Evolutionary conservation across 2,329 filamentous ascomycete species (phyloP), one percentile per base, ranked within the genome.

Genomic region (Aspergillus fumigatiaffinis): DNA sequence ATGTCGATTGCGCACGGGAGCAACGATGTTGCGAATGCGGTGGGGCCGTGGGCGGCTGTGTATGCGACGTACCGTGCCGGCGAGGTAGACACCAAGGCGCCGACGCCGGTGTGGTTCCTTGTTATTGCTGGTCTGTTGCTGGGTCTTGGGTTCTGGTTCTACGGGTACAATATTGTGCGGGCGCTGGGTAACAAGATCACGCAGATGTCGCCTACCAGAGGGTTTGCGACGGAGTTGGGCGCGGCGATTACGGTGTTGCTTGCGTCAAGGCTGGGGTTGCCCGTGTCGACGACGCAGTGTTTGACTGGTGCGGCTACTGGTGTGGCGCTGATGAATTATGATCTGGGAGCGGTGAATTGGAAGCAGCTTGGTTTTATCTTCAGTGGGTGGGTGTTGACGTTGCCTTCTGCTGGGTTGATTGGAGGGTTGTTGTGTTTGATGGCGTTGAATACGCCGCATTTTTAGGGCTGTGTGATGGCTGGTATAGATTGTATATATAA

Each of bases 1-100:
- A 76, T 75, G 71, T 76, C 73, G 48, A 75, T 78, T 57, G 73
- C 76, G 3, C 77, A 79, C 66, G 76, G 76, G 5, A 72, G 73
- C 59, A 78, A 78, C 67, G 76, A 78, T 55, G 74, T 77, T 6
- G 73, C 75, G 28, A 78, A 79, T 59, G 74, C 75, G 2, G 71
- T 78, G 3, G 76, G 75, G 0, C 74, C 76, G 20, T 77, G 71
- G 69, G 70, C 71, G 0, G 72, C 73, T 2, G 68, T 69, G 1
- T 79, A 78, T 62, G 59, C 66, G 17, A 73, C 71, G 23, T 78
- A 64, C 58, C 58, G 56, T 5, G 66, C 70, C 0, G 74, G 73
- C 4, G 53, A 42, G 3, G 69, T 75, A 26, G 60, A 65, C 12
- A 71, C 70, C 38, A 55, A 73, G n/a, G 66, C 71, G 5, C 51